Percentiles rank a stretch among this genome's conserved stretches.
Conservation (phyloP, 1,139 yeast species). For the Yamadazyma jaroonii region DNA sequence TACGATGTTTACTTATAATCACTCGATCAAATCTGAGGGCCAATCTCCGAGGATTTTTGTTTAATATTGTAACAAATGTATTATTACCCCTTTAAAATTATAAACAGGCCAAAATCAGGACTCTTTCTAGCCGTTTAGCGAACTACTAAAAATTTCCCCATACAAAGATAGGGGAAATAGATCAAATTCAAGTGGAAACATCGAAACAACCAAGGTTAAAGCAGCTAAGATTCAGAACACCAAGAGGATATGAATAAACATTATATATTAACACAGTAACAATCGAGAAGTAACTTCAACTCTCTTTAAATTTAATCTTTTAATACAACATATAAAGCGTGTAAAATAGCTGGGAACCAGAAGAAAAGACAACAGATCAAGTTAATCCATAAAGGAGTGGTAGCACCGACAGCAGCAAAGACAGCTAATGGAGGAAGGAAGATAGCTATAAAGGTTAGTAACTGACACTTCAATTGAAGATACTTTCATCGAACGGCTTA, state of each 20-base stretch:
- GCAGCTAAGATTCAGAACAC: too few relatives aligned
- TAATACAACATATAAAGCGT: slow-evolving; percentile 63
- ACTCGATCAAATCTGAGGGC: too few relatives aligned
- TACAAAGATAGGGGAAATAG: background rate
- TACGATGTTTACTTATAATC: too few relatives aligned
- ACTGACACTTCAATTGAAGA: too few relatives aligned
- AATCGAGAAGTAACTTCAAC: background rate
- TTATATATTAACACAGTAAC: background rate
- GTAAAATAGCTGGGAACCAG: slow-evolving; percentile 77
- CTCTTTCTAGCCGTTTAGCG: too few relatives aligned
- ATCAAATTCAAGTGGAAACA: background rate
- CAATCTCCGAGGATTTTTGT: too few relatives aligned
- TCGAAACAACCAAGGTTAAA: too few relatives aligned
- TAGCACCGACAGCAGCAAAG: slow-evolving; percentile 61
- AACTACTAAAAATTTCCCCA: background rate
- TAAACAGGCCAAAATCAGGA: too few relatives aligned
- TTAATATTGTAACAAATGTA: too few relatives aligned
- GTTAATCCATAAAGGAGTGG: slow-evolving; percentile 61
- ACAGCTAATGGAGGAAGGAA: slow-evolving; percentile 74
- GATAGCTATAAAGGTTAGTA: slow-evolving; percentile 34
- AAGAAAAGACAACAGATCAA: slow-evolving; percentile 57
- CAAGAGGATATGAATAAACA: background rate
- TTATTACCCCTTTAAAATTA: too few relatives aligned
- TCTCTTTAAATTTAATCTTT: slow-evolving; percentile 18
- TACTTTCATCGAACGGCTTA: too few relatives aligned